These are phyloP conservation scores for Apiospora pterosperma DNA, from an alignment of 2,329 filamentous ascomycete genomes.

Conservation along the genomic window DNA sequence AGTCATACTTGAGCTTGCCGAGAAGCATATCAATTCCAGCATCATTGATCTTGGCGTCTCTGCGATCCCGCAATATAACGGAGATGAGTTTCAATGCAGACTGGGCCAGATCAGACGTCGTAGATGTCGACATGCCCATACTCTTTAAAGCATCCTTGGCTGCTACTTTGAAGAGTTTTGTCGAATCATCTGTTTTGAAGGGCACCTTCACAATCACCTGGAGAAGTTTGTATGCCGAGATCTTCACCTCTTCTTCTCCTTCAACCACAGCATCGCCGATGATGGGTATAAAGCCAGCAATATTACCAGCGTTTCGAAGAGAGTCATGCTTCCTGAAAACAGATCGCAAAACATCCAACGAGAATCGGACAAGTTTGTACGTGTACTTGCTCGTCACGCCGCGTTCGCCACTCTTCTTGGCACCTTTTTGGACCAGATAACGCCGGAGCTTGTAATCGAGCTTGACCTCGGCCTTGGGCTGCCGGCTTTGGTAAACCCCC, in stretches of 20 bases:
- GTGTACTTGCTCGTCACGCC: slow-evolving; percentile 74
- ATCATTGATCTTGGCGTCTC: slow-evolving; percentile 73
- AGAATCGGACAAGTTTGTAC: slow-evolving; percentile 85
- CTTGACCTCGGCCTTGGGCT: slow-evolving; percentile 47
- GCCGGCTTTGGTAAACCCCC: slow-evolving; percentile 70
- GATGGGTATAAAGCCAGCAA: slow-evolving; percentile 83
- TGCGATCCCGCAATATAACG: slow-evolving; percentile 77
- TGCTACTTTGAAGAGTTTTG: slow-evolving; percentile 68
- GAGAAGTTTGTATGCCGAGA: slow-evolving; percentile 81
- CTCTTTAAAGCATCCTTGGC: slow-evolving; percentile 80
- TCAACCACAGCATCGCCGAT: slow-evolving; percentile 82
- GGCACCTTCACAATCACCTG: slow-evolving; percentile 82
- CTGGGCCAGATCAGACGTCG: slow-evolving; percentile 80
- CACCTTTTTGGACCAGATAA: slow-evolving; percentile 78
- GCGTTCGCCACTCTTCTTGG: slow-evolving; percentile 69
- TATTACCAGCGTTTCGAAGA: slow-evolving; percentile 73
- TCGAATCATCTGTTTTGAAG: slow-evolving; percentile 65
- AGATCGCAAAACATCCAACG: slow-evolving; percentile 80
- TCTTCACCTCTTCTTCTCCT: slow-evolving; percentile 88
- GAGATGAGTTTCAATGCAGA: slow-evolving; percentile 86
- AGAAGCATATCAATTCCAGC: slow-evolving; percentile 80
- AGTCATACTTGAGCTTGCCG: slow-evolving; percentile 76
- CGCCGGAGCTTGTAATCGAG: slow-evolving; percentile 62
- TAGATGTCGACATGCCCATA: slow-evolving; percentile 73
- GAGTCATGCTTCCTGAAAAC: slow-evolving; percentile 83